Evolutionary conservation across 176 grass and related monocot genomes (phyloP).

Genomic region (barley (Hordeum vulgare)): DNA sequence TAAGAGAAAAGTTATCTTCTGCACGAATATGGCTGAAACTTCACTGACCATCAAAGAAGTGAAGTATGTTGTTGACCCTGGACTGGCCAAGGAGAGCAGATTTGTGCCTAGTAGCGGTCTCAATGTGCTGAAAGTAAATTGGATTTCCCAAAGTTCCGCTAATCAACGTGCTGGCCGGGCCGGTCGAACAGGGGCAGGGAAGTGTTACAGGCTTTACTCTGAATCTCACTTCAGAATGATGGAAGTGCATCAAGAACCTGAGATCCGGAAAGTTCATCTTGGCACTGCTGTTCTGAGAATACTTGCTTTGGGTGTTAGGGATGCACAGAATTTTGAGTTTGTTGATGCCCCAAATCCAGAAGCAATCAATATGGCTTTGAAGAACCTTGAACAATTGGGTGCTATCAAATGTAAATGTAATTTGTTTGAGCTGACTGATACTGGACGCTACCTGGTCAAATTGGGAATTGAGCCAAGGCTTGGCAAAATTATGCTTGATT

Average conservation of each 20-base stretch:
- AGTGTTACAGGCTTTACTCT: slow-evolving; percentile 87
- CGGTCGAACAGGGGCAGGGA: slow-evolving; percentile 57
- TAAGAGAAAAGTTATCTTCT: slow-evolving; percentile 90
- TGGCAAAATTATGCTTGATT: slow-evolving; percentile 93
- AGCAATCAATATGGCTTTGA: slow-evolving; percentile 56
- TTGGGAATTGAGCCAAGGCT: slow-evolving; percentile 81
- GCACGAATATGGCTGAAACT: slow-evolving; percentile 89
- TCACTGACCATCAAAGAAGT: slow-evolving; percentile 79
- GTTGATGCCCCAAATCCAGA: slow-evolving; percentile 78
- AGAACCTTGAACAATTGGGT: slow-evolving; percentile 80
- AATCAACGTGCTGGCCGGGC: slow-evolving; percentile 71
- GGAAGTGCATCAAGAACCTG: slow-evolving; percentile 83
- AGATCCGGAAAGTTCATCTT: slow-evolving; percentile 93
- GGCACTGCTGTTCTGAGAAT: slow-evolving; percentile 80
- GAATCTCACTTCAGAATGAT: slow-evolving; percentile 74
- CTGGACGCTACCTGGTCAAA: slow-evolving; percentile 58
- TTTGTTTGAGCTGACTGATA: slow-evolving; percentile 63
- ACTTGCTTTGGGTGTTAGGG: slow-evolving; percentile 64
- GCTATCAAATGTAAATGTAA: slow-evolving; percentile 40
- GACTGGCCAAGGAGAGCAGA: slow-evolving; percentile 76
- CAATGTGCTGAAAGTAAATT: slow-evolving; percentile 71
- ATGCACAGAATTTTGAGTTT: slow-evolving; percentile 76
- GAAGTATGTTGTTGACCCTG: slow-evolving; percentile 90
- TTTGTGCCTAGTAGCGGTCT: slow-evolving; percentile 61
- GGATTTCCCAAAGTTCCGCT: slow-evolving; percentile 81